These are phyloP conservation scores for Leccinum obscurum DNA, from an alignment of 768 basidiomycete species.

Conservation along the genomic window DNA sequence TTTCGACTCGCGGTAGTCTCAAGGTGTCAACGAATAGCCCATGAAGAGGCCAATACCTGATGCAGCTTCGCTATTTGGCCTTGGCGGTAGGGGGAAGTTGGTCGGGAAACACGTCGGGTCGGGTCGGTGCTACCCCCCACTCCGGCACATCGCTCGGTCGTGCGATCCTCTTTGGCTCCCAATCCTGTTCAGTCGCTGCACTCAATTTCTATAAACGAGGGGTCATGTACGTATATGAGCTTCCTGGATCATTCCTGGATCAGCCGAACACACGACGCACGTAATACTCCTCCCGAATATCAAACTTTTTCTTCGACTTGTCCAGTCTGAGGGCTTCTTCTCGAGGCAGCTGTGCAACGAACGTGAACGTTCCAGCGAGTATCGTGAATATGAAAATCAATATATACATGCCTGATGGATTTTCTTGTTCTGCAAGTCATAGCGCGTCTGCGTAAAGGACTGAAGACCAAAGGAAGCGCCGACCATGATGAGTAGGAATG, in stretches of 20 bases:
- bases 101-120: slow-evolving; percentile 26
- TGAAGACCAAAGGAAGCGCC: slow-evolving; percentile 82
- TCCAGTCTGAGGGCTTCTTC: slow-evolving; percentile 78
- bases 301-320: slow-evolving; percentile 74
- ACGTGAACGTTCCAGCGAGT: neutral
- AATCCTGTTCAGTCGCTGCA: slow-evolving; percentile 63
- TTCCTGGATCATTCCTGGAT: neutral
- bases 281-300: slow-evolving; percentile 95
- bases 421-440: slow-evolving; percentile 84
- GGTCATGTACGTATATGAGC: neutral
- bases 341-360: slow-evolving; percentile 54
- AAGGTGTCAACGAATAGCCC: neutral
- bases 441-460: slow-evolving; percentile 84
- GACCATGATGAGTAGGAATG: slow-evolving; percentile 85
- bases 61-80: slow-evolving; percentile 2
- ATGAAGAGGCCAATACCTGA: neutral
- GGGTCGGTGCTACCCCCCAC: slow-evolving; percentile 82
- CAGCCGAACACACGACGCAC: slow-evolving; percentile 51
- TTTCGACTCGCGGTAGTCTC: neutral
- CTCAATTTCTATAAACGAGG: slow-evolving; percentile 51
- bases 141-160: slow-evolving; percentile 88
- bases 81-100: slow-evolving; percentile 15
- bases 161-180: slow-evolving; percentile 84
- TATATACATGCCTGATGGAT: slow-evolving; percentile 57
- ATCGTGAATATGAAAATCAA: neutral